Conservation (phyloP, 495 filamentous ascomycete species). For the Penicillium chermesinum region DNA sequence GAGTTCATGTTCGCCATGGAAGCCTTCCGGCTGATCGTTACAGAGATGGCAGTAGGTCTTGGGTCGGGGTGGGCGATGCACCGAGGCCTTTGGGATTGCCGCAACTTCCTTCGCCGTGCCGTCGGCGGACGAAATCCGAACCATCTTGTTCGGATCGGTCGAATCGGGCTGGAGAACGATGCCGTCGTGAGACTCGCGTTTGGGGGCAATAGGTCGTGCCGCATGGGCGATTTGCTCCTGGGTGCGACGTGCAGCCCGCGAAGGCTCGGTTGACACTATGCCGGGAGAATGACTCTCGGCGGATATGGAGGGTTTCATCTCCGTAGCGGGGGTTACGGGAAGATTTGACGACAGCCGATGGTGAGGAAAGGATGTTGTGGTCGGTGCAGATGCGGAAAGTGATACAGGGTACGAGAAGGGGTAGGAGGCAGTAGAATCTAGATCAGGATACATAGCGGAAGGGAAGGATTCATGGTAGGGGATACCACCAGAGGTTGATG, state of each 20-base stretch:
- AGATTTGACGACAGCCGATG: neutral
- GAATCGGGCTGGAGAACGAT: conserved; percentile 21
- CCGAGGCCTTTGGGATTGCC: conserved; percentile 63
- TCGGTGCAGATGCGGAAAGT: conserved; percentile 35
- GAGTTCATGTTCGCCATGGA: conserved; percentile 91
- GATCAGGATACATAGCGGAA: conserved; percentile 25
- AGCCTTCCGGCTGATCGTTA: conserved; percentile 74
- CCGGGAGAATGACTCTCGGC: conserved; percentile 29
- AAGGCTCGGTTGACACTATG: conserved; percentile 24
- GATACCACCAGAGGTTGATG: conserved; percentile 22
- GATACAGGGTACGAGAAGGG: conserved; percentile 25
- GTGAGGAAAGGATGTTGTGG: conserved; percentile 20
- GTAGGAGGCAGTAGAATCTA: conserved; percentile 23
- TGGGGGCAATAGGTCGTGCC: conserved; percentile 43
- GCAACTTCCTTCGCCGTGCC: conserved; percentile 56
- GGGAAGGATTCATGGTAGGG: conserved; percentile 27
- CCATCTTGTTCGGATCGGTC: conserved; percentile 43
- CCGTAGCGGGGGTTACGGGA: conserved; percentile 10
- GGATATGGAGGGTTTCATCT: conserved; percentile 36
- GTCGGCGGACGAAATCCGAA: conserved; percentile 52
- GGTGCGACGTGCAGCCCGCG: conserved; percentile 37
- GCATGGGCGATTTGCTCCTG: conserved; percentile 42
- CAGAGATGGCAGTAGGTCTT: conserved; percentile 74
- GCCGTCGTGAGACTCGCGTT: conserved; percentile 27
- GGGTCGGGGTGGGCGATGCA: conserved; percentile 68